Base-by-base conservation (phyloP, 805 yeast genomes). In the Teunomyces funiuensis region DNA sequence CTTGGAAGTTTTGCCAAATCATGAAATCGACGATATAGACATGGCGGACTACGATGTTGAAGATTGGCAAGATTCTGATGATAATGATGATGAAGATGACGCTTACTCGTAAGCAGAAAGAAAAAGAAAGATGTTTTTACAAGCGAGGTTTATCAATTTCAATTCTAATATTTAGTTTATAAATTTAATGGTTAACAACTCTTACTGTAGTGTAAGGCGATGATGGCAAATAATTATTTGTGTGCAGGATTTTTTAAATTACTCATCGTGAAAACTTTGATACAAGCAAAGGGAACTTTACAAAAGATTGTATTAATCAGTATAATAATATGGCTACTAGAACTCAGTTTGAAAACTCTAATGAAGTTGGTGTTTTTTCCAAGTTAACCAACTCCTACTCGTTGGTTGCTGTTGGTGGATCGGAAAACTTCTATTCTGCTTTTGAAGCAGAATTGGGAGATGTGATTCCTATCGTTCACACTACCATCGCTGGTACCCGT, bases 371-470 rank as follows among this genome's bases (percentile, higher is more conserved):
- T 61, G 97, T 90, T 42, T 90, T 90, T 59, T 76, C 97, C 69
- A 93, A 88, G 65, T 77, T 93, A 56, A 93, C 99, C 57, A 93
- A 93, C 77, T 84, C 96, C 22, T 93, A 93, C 77, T 87, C 96
- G 62, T 76, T 93, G 55, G 97, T 91, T 43, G 95, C 99, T 5
- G 88, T 93, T 42, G 98, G 99, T 47, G 99, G 97, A 22, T 89
- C 97, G 33, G 84, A 76, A 58, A 76, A 77, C 61, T 77, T 77
- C 54, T 86, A 84, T 66, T 89, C 97, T 43, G 96, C 97, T 20
- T 91, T 93, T 62, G 99, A 93, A 74, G 96, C 97, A 40, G 97
- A 93, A 68, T 74, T 95, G 50, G 97, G 97, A 47, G 98, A 90
- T 67, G 89, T 88, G 40, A 82, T 93, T 49, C 99, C 99, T 40